These are phyloP conservation scores for Spergularia bocconei DNA, from an alignment of 148 eudicot genomes.

Conservation along the genomic window DNA sequence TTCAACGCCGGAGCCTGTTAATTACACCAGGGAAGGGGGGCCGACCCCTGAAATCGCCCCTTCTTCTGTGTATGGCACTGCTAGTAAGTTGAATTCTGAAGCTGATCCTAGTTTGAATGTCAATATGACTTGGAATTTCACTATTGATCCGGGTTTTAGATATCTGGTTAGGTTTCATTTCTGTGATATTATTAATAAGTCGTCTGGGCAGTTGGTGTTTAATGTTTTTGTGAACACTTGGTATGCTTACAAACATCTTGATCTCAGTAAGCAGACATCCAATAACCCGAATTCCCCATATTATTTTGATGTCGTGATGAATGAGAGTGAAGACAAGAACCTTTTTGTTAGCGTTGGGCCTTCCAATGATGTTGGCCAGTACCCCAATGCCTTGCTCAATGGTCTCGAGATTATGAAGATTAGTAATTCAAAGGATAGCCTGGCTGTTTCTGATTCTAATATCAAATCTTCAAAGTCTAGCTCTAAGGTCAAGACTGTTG, in stretches of 20 bases:
- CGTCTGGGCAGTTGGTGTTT: constrained; percentile 30
- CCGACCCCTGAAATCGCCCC: constrained; percentile 46
- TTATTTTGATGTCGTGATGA: constrained; percentile 44
- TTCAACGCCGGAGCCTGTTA: constrained; percentile 32
- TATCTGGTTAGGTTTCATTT: constrained; percentile 60
- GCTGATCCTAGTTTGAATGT: constrained; percentile 28
- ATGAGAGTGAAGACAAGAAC: constrained; percentile 17
- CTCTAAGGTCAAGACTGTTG: constrained; percentile 37
- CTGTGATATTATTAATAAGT: constrained; percentile 44
- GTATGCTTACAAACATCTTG: constrained; percentile 42
- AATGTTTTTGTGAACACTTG: constrained; percentile 55
- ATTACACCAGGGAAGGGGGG: constrained; percentile 29
- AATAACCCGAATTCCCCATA: constrained; percentile 40
- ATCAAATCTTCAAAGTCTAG: constrained; percentile 20
- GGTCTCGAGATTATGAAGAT: constrained; percentile 73
- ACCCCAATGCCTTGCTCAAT: constrained; percentile 62
- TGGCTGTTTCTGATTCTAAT: constrained; percentile 33
- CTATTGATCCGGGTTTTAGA: constrained; percentile 53
- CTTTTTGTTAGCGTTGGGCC: constrained; percentile 56
- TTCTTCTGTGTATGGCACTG: constrained; percentile 52
- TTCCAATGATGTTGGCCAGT: constrained; percentile 23
- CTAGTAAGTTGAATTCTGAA: constrained; percentile 38
- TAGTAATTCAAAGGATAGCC: constrained; percentile 43
- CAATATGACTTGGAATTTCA: constrained; percentile 57
- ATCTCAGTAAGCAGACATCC: constrained; percentile 46